phyloP scores from a whole-genome alignment of 129 eudicot species.

The Flaveria trinervia region DNA sequence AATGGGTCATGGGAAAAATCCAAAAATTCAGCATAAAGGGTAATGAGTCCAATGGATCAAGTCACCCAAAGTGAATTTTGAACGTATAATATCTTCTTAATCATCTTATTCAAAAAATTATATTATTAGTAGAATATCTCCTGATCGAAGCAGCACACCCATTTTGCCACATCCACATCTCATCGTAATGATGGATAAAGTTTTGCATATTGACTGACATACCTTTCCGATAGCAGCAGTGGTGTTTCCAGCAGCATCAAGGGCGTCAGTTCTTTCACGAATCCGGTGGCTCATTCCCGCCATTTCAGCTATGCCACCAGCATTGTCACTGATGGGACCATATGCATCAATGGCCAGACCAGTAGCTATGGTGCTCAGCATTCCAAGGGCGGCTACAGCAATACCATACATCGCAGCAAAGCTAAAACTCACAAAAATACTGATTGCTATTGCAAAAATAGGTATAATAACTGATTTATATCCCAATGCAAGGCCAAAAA shows the following conservation, averaged over 20 bases:
- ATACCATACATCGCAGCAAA: conserved; percentile 89
- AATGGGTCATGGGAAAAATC: neutral
- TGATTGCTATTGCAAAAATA: conserved; percentile 71
- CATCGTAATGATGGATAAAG: neutral
- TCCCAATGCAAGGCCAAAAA: conserved; percentile 87
- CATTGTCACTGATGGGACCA: conserved; percentile 91
- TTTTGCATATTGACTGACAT: conserved; percentile 14
- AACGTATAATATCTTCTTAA: neutral
- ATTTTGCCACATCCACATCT: neutral
- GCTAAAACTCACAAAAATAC: conserved; percentile 73
- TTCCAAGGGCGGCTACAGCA: conserved; percentile 86
- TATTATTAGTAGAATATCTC: neutral
- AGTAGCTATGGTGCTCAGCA: conserved; percentile 88
- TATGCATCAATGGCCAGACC: conserved; percentile 88
- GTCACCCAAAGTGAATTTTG: neutral
- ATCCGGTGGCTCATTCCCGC: conserved; percentile 87
- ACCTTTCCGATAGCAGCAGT: conserved; percentile 92
- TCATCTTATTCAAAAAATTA: neutral
- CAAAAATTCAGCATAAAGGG: neutral
- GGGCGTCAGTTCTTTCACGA: conserved; percentile 85
- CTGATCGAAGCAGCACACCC: neutral
- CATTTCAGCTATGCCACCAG: conserved; percentile 93
- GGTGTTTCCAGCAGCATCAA: conserved; percentile 91
- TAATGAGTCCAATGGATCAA: neutral
- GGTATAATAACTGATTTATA: conserved; percentile 82